Conservation (phyloP, 2,329 filamentous ascomycete species). For the Diaporthe capsici region DNA sequence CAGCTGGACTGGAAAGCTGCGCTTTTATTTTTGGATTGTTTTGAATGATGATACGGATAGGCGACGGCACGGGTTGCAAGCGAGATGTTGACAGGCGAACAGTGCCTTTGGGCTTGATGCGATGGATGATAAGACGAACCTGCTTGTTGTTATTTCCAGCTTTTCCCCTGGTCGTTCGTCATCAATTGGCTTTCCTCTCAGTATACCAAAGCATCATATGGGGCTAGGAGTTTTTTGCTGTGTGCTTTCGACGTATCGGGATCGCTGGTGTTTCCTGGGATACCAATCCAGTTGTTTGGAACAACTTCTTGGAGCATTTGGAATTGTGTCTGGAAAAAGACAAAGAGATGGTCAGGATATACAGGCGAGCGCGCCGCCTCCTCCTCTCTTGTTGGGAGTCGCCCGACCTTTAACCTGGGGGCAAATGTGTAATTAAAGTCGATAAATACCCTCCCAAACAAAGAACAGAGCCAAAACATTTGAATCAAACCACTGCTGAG, state of each 20-base stretch:
- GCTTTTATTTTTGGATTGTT: constrained; percentile 32
- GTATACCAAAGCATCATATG: constrained; percentile 42
- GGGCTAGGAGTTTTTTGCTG: constrained; percentile 37
- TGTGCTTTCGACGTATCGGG: constrained; percentile 11
- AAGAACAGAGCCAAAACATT: constrained; percentile 21
- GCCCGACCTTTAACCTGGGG: constrained; percentile 27
- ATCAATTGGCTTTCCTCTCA: constrained; percentile 28
- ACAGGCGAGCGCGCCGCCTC: constrained; percentile 25
- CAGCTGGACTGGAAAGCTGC: constrained; percentile 42
- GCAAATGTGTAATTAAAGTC: constrained; percentile 35
- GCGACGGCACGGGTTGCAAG: constrained; percentile 10
- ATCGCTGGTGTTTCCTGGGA: constrained; percentile 20
- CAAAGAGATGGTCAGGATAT: constrained; percentile 21
- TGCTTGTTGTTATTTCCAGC: constrained; percentile 17
- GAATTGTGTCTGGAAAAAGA: constrained; percentile 23
- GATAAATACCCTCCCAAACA: constrained; percentile 31
- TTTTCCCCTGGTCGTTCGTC: constrained; percentile 27
- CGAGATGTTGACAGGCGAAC: constrained; percentile 20
- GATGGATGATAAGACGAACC: constrained; percentile 36
- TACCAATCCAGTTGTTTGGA: constrained; percentile 34
- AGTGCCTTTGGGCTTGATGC: constrained; percentile 35
- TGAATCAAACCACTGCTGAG: background rate
- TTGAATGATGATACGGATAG: constrained; percentile 24
- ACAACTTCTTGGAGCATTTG: constrained; percentile 21
- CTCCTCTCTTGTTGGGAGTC: constrained; percentile 30